A percentile compares a stretch with the other conserved stretches of the same genome.
phyloP scores from a whole-genome alignment of 2,329 filamentous ascomycete genomes.

The Chaetothyriales sp. region DNA sequence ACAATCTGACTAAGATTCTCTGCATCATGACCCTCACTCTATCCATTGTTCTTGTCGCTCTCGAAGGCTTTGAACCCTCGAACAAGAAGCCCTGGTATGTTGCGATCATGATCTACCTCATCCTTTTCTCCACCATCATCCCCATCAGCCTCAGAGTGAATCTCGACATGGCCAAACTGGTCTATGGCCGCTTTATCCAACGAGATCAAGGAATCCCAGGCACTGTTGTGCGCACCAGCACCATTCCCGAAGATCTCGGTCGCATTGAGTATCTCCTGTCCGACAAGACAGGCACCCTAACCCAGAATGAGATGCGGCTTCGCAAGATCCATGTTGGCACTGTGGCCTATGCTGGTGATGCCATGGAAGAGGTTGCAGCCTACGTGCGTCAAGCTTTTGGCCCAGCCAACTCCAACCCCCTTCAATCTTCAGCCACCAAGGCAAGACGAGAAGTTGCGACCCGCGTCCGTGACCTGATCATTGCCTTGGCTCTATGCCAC shows the following conservation, averaged over 20 bases:
- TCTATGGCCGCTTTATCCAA: conserved; percentile 93
- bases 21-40: conserved; percentile 75
- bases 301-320: conserved; percentile 97
- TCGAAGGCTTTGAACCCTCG: conserved; percentile 58
- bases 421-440: conserved; percentile 11
- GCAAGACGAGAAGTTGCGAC: conserved; percentile 75
- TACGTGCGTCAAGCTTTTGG: conserved; percentile 78
- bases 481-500: conserved; percentile 85
- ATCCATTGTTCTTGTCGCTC: conserved; percentile 72
- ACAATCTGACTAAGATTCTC: conserved; percentile 88
- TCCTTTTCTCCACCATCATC: conserved; percentile 97
- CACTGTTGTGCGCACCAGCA: conserved; percentile 88
- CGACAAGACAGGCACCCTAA: conserved; percentile 96
- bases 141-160: conserved; percentile 94
- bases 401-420: conserved; percentile 15
- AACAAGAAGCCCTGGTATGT: conserved; percentile 63
- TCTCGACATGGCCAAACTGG: conserved; percentile 89
- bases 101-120: conserved; percentile 93
- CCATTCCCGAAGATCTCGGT: conserved; percentile 90
- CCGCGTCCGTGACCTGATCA: conserved; percentile 78
- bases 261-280: conserved; percentile 91
- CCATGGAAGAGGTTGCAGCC: conserved; percentile 87
- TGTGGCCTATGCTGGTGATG: conserved; percentile 93
- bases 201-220: conserved; percentile 76
- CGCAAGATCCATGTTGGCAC: conserved; percentile 98